A percentile compares a stretch with the other conserved stretches of the same genome.
These are phyloP conservation scores for Myxozyma mucilagina DNA, from an alignment of 805 yeast species.

Conservation along the genomic window DNA sequence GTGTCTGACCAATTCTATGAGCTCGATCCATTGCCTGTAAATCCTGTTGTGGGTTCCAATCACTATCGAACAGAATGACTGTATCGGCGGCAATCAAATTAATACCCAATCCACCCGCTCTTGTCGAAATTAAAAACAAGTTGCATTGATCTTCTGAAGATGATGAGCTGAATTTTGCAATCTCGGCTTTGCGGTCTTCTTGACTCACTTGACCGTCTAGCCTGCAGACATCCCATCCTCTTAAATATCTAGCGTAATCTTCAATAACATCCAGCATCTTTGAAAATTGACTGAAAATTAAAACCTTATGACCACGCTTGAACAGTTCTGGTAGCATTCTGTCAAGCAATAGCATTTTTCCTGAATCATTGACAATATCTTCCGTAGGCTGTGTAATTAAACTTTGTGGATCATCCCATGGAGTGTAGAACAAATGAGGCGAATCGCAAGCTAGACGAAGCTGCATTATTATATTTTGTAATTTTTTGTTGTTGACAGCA, in stretches of 20 bases:
- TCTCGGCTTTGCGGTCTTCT: conserved; percentile 62
- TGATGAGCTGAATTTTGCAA: conserved; percentile 49
- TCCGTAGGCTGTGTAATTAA: conserved; percentile 40
- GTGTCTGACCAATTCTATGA: conserved; percentile 87
- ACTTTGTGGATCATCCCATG: conserved; percentile 54
- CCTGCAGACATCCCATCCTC: conserved; percentile 52
- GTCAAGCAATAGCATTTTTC: conserved; percentile 70
- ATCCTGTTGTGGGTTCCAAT: conserved; percentile 98
- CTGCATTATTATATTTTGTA: conserved; percentile 78
- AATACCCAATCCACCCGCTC: conserved; percentile 94
- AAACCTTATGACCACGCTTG: conserved; percentile 59
- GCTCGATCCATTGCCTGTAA: conserved; percentile 95
- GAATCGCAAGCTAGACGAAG: conserved; percentile 81
- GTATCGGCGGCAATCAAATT: conserved; percentile 86
- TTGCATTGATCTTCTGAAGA: conserved; percentile 36
- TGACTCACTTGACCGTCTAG: conserved; percentile 77
- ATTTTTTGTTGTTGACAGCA: conserved; percentile 50
- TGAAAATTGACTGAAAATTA: conserved; percentile 87
- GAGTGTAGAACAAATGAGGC: conserved; percentile 80
- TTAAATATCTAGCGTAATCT: conserved; percentile 61
- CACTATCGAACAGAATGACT: conserved; percentile 86
- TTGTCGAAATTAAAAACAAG: conserved; percentile 77
- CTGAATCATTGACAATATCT: conserved; percentile 56
- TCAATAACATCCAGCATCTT: conserved; percentile 75
- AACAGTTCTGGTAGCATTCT: conserved; percentile 59